Conservation (phyloP, 2,329 filamentous ascomycete species). For the Cladobotryum protrusum region DNA sequence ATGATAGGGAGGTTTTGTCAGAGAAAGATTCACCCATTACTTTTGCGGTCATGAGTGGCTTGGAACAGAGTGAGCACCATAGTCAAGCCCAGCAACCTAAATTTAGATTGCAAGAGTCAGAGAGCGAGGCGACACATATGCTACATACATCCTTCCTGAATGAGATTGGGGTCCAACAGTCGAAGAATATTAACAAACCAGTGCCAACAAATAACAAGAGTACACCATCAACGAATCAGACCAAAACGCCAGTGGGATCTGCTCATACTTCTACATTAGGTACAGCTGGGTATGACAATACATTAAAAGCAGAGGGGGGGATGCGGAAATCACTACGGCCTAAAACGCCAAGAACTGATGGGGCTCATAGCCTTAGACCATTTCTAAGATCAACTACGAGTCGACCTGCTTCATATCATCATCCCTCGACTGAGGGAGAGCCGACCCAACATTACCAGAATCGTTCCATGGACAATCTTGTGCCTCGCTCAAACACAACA, state of each 20-base stretch:
- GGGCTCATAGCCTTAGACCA: too few relatives aligned
- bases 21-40: background rate
- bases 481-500: constrained; percentile 11
- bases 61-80: background rate
- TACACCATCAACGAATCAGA: too few relatives aligned
- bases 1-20: constrained; percentile 33
- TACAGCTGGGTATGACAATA: background rate
- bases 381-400: constrained; percentile 7
- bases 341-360: constrained; percentile 4
- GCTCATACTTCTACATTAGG: too few relatives aligned
- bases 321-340: constrained; percentile 21
- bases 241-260: too few relatives aligned
- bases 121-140: background rate
- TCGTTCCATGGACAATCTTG: constrained; percentile 19
- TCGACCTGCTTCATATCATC: constrained; percentile 27
- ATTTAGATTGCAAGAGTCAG: background rate
- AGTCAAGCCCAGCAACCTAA: background rate
- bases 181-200: too few relatives aligned
- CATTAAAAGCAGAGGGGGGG: background rate
- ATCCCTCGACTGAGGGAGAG: constrained; percentile 11
- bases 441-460: constrained; percentile 17
- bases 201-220: too few relatives aligned
- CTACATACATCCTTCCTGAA: background rate
- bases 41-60: too few relatives aligned
- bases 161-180: background rate